phyloP scores from a whole-genome alignment of 768 basidiomycete species.

The Piloderma croceum region DNA sequence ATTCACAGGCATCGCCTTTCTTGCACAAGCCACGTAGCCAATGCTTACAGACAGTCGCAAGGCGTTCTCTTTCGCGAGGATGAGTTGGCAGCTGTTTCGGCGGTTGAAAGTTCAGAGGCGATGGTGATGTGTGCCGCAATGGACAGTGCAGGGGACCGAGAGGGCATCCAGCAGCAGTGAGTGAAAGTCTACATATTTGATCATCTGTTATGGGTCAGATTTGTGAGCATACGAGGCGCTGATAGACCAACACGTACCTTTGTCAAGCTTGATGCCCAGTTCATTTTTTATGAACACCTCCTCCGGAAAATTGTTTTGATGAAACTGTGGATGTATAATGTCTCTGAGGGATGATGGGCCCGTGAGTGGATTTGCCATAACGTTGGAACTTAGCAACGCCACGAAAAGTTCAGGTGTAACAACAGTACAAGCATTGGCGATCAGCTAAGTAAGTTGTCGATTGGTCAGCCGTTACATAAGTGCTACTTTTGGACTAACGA shows the following conservation, averaged over 20 bases:
- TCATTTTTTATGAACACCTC: conserved; percentile 80
- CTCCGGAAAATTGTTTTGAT: conserved; percentile 84
- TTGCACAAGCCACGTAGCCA: conserved; percentile 98
- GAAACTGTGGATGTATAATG: conserved; percentile 84
- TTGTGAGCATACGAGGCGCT: background rate
- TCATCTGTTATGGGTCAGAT: conserved; percentile 52
- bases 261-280: conserved; percentile 83
- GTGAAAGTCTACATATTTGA: conserved; percentile 84
- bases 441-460: too few relatives aligned
- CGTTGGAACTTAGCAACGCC: too few relatives aligned
- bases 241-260: conserved; percentile 49
- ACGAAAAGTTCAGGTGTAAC: background rate
- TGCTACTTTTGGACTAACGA: too few relatives aligned
- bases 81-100: conserved; percentile 78
- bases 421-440: background rate
- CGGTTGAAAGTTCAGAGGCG: conserved; percentile 84
- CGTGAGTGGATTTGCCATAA: conserved; percentile 44
- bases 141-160: conserved; percentile 91
- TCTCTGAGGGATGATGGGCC: conserved; percentile 59
- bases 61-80: conserved; percentile 74
- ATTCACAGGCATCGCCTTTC: conserved; percentile 97
- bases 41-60: conserved; percentile 96
- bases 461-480: too few relatives aligned
- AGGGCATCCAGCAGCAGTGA: conserved; percentile 82
- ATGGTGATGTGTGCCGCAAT: conserved; percentile 85